phyloP scores from a whole-genome alignment of 164 flowering plant genomes.

The Tetracentron sinense region DNA sequence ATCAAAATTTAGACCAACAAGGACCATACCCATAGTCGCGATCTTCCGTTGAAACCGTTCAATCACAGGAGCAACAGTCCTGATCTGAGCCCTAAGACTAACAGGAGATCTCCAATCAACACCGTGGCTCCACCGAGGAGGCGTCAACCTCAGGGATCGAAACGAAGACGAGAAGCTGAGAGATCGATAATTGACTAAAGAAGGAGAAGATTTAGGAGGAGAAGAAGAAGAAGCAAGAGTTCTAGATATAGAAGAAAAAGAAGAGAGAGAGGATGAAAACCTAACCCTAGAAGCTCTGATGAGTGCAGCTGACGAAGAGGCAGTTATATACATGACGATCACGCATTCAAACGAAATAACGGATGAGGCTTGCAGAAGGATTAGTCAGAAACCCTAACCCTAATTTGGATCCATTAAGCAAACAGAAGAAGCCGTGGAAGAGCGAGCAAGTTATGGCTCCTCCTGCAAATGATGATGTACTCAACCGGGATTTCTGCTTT shows the following conservation, averaged over 20 bases:
- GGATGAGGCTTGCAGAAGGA: neutral
- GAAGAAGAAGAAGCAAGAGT: conserved; percentile 11
- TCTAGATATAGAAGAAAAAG: conserved; percentile 20
- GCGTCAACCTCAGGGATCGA: conserved; percentile 29
- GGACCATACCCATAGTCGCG: conserved; percentile 39
- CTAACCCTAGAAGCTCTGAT: conserved; percentile 27
- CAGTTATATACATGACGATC: conserved; percentile 27
- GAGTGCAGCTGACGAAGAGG: conserved; percentile 19
- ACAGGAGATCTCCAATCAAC: conserved; percentile 58
- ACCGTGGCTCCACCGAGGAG: conserved; percentile 53
- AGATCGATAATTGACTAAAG: conserved; percentile 17
- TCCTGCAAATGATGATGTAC: neutral
- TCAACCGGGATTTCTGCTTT: neutral
- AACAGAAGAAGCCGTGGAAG: neutral
- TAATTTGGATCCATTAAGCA: neutral
- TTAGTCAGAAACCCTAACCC: neutral
- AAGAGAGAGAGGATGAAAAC: conserved; percentile 23
- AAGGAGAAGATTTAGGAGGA: conserved; percentile 8
- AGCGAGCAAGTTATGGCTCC: neutral
- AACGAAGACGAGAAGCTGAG: conserved; percentile 12
- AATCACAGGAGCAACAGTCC: conserved; percentile 44
- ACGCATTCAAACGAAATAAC: neutral
- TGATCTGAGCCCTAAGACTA: conserved; percentile 59
- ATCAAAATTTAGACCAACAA: neutral
- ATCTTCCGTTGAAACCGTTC: conserved; percentile 53